phyloP scores from a whole-genome alignment of 1,284 basidiomycete species.

The Ganoderma leucocontextum region DNA sequence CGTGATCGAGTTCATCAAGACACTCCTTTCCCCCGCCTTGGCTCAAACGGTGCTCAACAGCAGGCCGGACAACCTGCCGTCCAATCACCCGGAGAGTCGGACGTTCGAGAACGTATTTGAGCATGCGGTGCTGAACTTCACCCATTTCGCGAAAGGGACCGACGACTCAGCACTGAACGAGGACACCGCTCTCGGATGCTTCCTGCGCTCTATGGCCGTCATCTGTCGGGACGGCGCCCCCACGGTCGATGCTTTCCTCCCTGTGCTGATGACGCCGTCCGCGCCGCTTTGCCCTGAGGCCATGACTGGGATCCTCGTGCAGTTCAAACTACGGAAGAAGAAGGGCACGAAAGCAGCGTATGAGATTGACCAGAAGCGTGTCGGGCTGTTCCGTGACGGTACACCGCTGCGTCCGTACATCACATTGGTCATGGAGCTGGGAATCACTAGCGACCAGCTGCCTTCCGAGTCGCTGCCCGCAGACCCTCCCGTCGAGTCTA shows the following conservation, averaged over 20 bases:
- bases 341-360: neutral
- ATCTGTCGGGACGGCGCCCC: neutral
- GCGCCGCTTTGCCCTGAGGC: neutral
- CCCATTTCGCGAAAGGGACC: neutral
- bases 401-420: neutral
- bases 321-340: neutral
- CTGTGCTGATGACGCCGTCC: neutral
- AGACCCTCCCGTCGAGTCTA: neutral
- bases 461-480: too few relatives aligned
- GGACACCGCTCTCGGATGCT: neutral
- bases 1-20: neutral
- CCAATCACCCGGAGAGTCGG: too few relatives aligned
- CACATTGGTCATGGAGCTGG: neutral
- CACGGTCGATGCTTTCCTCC: neutral
- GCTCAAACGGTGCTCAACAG: neutral
- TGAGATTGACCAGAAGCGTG: neutral
- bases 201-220: neutral
- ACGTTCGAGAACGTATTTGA: neutral
- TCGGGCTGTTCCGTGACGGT: neutral
- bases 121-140: conserved; percentile 1
- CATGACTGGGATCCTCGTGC: neutral
- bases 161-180: neutral
- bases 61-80: neutral
- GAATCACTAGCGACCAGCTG: neutral
- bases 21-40: neutral